Conservation (phyloP, 129 eudicot genomes). For the Pseudognaphalium luteoalbum region DNA sequence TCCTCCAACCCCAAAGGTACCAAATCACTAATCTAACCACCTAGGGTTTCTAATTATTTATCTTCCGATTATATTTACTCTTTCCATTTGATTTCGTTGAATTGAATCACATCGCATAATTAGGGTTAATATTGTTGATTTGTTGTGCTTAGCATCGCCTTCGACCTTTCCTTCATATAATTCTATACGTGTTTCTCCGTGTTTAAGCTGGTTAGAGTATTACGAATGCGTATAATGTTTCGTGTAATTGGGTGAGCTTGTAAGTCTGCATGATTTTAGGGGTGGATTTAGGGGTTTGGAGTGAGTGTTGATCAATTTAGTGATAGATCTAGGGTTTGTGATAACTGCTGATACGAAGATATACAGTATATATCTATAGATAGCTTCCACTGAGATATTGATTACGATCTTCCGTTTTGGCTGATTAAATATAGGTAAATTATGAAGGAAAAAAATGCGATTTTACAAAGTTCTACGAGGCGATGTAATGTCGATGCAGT, state of each 20-base stretch:
- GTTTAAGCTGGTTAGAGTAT: background rate
- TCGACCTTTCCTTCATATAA: background rate
- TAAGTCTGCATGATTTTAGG: slow-evolving; percentile 17
- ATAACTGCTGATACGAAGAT: background rate
- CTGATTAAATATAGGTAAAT: background rate
- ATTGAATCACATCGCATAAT: slow-evolving; percentile 2
- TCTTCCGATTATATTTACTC: slow-evolving; percentile 12
- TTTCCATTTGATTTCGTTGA: background rate
- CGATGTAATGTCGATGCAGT: slow-evolving; percentile 1
- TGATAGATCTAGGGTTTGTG: slow-evolving; percentile 8
- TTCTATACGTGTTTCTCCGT: background rate
- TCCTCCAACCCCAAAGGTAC: background rate
- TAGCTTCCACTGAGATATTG: slow-evolving; percentile 1
- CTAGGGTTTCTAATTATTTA: slow-evolving; percentile 7
- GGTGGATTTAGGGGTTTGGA: slow-evolving; percentile 26
- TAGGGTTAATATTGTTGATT: background rate
- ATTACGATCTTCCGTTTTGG: background rate
- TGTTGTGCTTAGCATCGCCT: background rate
- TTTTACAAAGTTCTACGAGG: slow-evolving; percentile 8
- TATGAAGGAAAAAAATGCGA: background rate
- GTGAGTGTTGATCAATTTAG: background rate
- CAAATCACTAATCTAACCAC: background rate
- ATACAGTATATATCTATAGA: background rate
- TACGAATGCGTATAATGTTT: slow-evolving; percentile 5
- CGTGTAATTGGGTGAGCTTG: background rate